These are phyloP conservation scores for Pholiota molesta DNA, from an alignment of 768 basidiomycete genomes.

Conservation along the genomic window DNA sequence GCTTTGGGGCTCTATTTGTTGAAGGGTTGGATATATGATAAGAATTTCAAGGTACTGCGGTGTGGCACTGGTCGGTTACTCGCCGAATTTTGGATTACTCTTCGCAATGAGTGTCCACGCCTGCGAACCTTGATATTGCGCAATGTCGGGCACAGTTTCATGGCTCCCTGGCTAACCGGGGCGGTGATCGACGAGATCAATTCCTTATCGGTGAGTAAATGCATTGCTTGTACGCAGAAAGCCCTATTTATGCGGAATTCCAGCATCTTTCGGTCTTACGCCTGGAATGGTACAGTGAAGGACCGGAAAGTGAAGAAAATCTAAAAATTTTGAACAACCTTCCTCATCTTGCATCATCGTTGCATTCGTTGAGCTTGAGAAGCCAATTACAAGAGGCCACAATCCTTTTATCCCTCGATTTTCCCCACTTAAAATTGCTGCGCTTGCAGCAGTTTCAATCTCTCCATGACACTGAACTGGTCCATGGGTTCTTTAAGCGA, in stretches of 20 bases:
- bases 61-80: background rate
- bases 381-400: no score
- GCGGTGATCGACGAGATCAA: background rate
- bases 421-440: no score
- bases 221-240: no score
- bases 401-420: no score
- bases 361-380: no score
- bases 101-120: background rate
- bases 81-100: background rate
- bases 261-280: background rate
- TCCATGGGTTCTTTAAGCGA: no score
- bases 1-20: conserved; percentile 5
- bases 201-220: background rate
- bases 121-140: background rate
- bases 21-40: background rate
- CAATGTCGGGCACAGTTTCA: background rate
- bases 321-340: no score
- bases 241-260: no score
- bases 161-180: background rate
- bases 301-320: no score
- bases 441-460: no score
- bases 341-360: no score
- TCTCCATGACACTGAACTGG: no score
- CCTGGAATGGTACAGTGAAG: background rate
- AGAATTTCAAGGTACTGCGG: background rate